Conservation (phyloP, 1,284 basidiomycete genomes). For the Papiliotrema nemorosa region DNA sequence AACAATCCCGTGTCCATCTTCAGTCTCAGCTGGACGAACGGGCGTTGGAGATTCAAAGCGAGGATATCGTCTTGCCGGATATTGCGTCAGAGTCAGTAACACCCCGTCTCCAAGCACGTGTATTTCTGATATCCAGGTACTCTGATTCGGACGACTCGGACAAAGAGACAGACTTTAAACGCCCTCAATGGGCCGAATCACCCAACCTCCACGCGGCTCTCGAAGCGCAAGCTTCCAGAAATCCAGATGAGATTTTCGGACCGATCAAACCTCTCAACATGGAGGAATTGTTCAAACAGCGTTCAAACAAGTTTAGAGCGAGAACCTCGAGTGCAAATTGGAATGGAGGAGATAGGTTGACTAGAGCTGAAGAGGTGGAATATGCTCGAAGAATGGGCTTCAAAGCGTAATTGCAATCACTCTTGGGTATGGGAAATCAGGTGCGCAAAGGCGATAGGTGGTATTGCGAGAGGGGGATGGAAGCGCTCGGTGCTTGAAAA, state of each 20-base stretch:
- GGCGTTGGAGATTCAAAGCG: conserved; percentile 52
- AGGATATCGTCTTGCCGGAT: conserved; percentile 78
- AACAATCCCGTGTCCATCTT: conserved; percentile 43
- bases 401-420: conserved; percentile 37
- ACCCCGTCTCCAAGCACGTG: neutral
- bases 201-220: conserved; percentile 75
- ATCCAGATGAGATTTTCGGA: conserved; percentile 91
- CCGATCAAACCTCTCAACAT: conserved; percentile 76
- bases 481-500: too few species aligned
- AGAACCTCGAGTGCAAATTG: conserved; percentile 91
- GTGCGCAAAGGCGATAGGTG: neutral
- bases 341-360: conserved; percentile 78
- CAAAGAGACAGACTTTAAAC: conserved; percentile 53
- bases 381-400: conserved; percentile 90
- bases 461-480: neutral
- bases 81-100: conserved; percentile 72
- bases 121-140: conserved; percentile 56
- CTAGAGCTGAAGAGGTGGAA: conserved; percentile 73
- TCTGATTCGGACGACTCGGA: conserved; percentile 87
- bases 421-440: conserved; percentile 7
- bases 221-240: conserved; percentile 71
- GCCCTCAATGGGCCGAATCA: conserved; percentile 86
- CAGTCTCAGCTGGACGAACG: conserved; percentile 53
- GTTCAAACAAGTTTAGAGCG: conserved; percentile 65
- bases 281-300: conserved; percentile 62